Conservation (phyloP, 1,284 basidiomycete genomes). For the Pascua guehoae region DNA sequence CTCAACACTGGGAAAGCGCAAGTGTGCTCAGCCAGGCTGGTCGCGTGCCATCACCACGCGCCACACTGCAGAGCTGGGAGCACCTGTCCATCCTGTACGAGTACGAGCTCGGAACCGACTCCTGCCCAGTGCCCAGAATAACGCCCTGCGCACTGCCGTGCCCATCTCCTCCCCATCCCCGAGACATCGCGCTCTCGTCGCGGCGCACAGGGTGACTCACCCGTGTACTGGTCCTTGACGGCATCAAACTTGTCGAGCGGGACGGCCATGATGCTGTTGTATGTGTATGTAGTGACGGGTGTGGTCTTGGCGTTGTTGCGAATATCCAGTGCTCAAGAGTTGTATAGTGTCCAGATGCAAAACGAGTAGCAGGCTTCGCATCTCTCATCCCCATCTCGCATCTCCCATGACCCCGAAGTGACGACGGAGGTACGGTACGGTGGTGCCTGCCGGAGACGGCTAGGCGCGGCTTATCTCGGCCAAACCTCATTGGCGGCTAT, state of each 20-base stretch:
- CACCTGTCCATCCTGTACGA: too few relatives aligned
- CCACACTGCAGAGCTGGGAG: too few relatives aligned
- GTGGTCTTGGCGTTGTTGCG: too few relatives aligned
- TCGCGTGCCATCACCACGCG: too few relatives aligned
- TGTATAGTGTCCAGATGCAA: neutral
- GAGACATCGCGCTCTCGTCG: too few relatives aligned
- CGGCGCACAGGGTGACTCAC: slow-evolving; percentile 49
- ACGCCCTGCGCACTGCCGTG: too few relatives aligned
- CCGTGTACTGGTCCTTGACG: slow-evolving; percentile 60
- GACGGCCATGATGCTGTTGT: slow-evolving; percentile 14
- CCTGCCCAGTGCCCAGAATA: too few relatives aligned
- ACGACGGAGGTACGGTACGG: neutral
- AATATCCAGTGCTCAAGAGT: neutral
- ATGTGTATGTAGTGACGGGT: neutral
- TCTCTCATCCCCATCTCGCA: neutral
- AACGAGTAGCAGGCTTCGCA: neutral
- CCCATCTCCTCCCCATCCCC: too few relatives aligned
- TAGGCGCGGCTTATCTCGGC: neutral
- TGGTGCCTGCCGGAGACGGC: neutral
- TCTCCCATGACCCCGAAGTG: neutral
- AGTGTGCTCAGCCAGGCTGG: neutral
- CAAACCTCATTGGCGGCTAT: too few relatives aligned
- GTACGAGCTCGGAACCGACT: too few relatives aligned
- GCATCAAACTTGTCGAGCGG: slow-evolving; percentile 59
- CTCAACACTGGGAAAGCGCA: too few relatives aligned